Evolutionary conservation across 345 rosid species (phyloP).

Genomic region (Corchorus olitorius): DNA sequence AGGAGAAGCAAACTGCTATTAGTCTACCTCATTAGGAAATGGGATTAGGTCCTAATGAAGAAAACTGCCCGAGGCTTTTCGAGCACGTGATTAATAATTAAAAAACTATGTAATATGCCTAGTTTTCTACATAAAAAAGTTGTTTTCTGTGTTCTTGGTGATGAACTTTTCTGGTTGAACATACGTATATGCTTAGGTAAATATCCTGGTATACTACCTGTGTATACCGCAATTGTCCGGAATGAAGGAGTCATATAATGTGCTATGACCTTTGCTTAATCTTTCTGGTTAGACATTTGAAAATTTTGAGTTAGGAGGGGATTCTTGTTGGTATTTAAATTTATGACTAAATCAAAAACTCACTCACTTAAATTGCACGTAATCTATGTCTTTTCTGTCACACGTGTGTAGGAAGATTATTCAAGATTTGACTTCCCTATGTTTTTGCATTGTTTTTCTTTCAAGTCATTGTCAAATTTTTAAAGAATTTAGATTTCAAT

Average conservation of each 20-base stretch:
- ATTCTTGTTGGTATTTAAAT: slow-evolving; percentile 26
- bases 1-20: slow-evolving; percentile 9
- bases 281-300: slow-evolving; percentile 26
- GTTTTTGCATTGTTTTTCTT: background rate
- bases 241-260: slow-evolving; percentile 27
- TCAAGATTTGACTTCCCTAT: slow-evolving; percentile 27
- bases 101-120: background rate
- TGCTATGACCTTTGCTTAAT: slow-evolving; percentile 11
- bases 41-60: slow-evolving; percentile 8
- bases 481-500: slow-evolving; percentile 15
- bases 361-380: slow-evolving; percentile 21
- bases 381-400: slow-evolving; percentile 16
- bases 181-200: slow-evolving; percentile 23
- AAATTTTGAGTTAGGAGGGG: background rate
- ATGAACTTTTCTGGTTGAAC: background rate
- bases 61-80: background rate
- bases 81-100: background rate
- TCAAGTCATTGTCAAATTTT: slow-evolving; percentile 20
- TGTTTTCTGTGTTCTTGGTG: background rate
- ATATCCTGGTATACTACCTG: background rate
- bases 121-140: slow-evolving; percentile 16
- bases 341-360: slow-evolving; percentile 29
- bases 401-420: slow-evolving; percentile 39
- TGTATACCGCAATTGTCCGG: slow-evolving; percentile 1
- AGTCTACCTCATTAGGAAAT: slow-evolving; percentile 14